A percentile compares a stretch with the other conserved stretches of the same genome.
phyloP scores from a whole-genome alignment of 1,284 basidiomycete species.

The Tilletia indica region DNA sequence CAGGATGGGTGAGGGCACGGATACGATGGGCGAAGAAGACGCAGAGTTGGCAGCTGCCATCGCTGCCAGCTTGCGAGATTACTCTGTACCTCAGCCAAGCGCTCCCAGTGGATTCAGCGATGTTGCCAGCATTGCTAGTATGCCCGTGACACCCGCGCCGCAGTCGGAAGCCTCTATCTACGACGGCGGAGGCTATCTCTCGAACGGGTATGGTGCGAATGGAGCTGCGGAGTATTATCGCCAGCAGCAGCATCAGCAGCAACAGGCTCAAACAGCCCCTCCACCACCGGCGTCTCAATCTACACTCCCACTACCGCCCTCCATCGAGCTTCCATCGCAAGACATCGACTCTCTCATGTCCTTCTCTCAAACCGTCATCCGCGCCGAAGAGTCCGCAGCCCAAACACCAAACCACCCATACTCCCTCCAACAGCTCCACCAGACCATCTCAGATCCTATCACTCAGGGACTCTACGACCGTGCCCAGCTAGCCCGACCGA shows the following conservation, averaged over 20 bases:
- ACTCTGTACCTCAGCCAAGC: constrained; percentile 41
- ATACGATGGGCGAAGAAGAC: constrained; percentile 88
- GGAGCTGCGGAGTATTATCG: background rate
- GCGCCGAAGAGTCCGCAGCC: constrained; percentile 4
- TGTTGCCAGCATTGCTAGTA: constrained; percentile 14
- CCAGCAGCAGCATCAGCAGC: constrained; percentile 17
- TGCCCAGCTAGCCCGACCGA: constrained; percentile 75
- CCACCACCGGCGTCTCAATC: background rate
- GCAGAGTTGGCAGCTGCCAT: constrained; percentile 91
- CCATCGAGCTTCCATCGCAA: constrained; percentile 43
- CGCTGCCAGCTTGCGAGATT: constrained; percentile 84
- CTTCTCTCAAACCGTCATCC: constrained; percentile 46
- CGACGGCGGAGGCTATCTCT: constrained; percentile 13
- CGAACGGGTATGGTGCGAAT: background rate
- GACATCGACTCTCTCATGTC: constrained; percentile 52
- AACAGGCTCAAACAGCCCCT: background rate
- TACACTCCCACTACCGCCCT: constrained; percentile 33
- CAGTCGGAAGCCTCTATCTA: constrained; percentile 13
- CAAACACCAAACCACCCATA: constrained; percentile 10
- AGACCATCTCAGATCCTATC: constrained; percentile 5
- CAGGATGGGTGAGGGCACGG: constrained; percentile 51
- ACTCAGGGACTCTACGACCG: constrained; percentile 73
- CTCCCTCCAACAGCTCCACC: constrained; percentile 23
- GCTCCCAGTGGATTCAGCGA: constrained; percentile 38
- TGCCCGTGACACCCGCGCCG: constrained; percentile 9